Conservation (phyloP, 1,284 basidiomycete species). For the Entoloma clypeatum region DNA sequence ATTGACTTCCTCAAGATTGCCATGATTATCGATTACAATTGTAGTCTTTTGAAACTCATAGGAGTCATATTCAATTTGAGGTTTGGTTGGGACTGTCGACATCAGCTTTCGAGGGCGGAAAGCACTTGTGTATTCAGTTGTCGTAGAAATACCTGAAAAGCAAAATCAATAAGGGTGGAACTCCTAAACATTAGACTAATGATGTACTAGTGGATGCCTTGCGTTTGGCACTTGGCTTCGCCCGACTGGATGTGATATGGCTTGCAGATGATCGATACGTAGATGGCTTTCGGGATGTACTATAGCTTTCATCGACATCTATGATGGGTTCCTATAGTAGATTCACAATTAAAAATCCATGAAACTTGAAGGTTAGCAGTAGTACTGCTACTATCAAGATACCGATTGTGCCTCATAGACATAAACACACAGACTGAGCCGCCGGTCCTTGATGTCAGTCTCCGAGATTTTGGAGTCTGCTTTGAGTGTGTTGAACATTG, state of each 20-base stretch:
- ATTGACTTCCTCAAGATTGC: conserved; percentile 8
- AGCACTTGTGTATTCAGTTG: conserved; percentile 8
- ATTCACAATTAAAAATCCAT: not conserved
- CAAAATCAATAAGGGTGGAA: not conserved
- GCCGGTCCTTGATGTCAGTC: conserved; percentile 1
- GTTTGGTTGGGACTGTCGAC: not conserved
- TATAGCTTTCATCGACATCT: not conserved
- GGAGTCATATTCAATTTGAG: conserved; percentile 11
- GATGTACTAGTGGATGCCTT: conserved; percentile 3
- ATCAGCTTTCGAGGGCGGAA: conserved; percentile 7
- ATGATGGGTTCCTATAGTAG: not conserved
- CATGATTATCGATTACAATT: conserved; percentile 1
- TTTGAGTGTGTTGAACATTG: conserved; percentile 6
- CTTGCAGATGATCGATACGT: too few species aligned
- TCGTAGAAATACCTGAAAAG: conserved; percentile 2
- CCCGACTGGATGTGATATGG: not conserved
- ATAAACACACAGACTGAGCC: conserved; percentile 3
- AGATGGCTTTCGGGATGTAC: too few species aligned
- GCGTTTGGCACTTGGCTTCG: not conserved
- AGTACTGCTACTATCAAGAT: too few species aligned
- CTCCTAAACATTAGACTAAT: not conserved
- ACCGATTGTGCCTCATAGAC: too few species aligned
- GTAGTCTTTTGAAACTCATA: conserved; percentile 9
- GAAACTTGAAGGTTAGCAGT: too few species aligned
- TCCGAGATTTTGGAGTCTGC: not conserved